phyloP scores from a whole-genome alignment of 345 rosid species.

The Hypericum perforatum region DNA sequence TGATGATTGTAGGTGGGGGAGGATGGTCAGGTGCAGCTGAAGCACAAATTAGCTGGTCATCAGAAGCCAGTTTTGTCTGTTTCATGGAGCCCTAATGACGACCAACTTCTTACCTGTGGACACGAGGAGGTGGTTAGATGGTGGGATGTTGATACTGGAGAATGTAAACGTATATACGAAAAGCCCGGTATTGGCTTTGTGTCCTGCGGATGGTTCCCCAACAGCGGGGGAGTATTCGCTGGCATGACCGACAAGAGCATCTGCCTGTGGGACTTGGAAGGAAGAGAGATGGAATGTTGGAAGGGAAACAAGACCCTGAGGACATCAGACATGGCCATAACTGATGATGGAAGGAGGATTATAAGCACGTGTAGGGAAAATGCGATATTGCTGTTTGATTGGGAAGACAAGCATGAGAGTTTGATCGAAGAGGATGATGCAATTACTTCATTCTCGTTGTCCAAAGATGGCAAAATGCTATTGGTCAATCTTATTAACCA shows the following conservation, averaged over 20 bases:
- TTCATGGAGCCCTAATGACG: slow-evolving; percentile 59
- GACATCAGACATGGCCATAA: slow-evolving; percentile 57
- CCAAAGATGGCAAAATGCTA: slow-evolving; percentile 44
- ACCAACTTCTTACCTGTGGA: slow-evolving; percentile 63
- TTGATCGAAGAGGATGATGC: slow-evolving; percentile 50
- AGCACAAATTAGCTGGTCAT: slow-evolving; percentile 45
- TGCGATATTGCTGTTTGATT: slow-evolving; percentile 43
- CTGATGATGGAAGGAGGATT: slow-evolving; percentile 53
- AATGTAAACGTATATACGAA: slow-evolving; percentile 42
- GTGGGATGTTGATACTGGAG: slow-evolving; percentile 57
- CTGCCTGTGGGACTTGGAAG: slow-evolving; percentile 62
- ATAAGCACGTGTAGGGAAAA: slow-evolving; percentile 46
- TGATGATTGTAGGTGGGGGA: slow-evolving; percentile 29
- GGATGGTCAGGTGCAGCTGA: slow-evolving; percentile 34
- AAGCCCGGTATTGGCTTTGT: slow-evolving; percentile 41
- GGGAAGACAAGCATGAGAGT: slow-evolving; percentile 43
- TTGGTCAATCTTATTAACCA: slow-evolving; percentile 53
- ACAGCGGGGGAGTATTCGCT: slow-evolving; percentile 39
- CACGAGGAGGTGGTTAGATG: slow-evolving; percentile 49
- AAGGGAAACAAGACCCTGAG: slow-evolving; percentile 48
- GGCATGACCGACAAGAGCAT: slow-evolving; percentile 56
- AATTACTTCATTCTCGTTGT: slow-evolving; percentile 59
- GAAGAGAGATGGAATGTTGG: slow-evolving; percentile 59
- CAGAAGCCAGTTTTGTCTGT: slow-evolving; percentile 40
- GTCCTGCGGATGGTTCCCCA: slow-evolving; percentile 68